Evolutionary conservation across 306 rosid genomes (phyloP), one percentile per base, ranked within the genome.

Genomic region (Canavalia gladiata): DNA sequence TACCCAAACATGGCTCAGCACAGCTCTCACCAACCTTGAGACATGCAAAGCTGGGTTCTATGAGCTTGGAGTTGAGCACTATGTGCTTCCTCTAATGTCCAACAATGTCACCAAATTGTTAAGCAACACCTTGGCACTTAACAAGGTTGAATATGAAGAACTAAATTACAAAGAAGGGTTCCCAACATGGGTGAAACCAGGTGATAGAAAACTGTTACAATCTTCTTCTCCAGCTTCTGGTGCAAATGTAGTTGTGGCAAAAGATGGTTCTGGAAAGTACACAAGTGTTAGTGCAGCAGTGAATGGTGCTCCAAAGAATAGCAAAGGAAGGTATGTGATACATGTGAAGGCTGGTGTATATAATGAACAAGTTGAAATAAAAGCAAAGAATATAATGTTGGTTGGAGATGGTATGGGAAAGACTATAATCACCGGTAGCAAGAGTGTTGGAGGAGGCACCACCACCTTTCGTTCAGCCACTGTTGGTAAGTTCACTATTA

Each of bases 401-500:
- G 42, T 89, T 0, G 98, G 98, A 31, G 98, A 91, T 81, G 97
- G 97, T 4, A 91, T 89, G 7, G 97, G 94, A 5, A 88, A 85
- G 72, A 94, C 97, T 9, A 75, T 94, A 6, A 78, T 94, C 43
- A 94, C 98, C 0, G 95, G 98, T 51, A 94, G 95, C 81, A 87
- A 78, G 84, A 94, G 98, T 66, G 98, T 94, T 51, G 94, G 93
- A 59, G 98, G 97, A 0, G 98, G 95, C 12, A 72, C 88, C 52
- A 94, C 98, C 4, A 94, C 98, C 31, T 94, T 90, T 43, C 77
- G 82, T 7, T 94, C 98, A 8, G 97, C 98, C 5, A 94, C 97
- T 1, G 94, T 94, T 11, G 97, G 98, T 94, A 47, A 45, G 74
- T 13, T 63, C 12, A 3, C 0, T 35, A 5, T 9, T 0, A 43